Evolutionary conservation across 306 rosid species (phyloP), one percentile per base, ranked within the genome.

Genomic region (Prunus kanzakura): DNA sequence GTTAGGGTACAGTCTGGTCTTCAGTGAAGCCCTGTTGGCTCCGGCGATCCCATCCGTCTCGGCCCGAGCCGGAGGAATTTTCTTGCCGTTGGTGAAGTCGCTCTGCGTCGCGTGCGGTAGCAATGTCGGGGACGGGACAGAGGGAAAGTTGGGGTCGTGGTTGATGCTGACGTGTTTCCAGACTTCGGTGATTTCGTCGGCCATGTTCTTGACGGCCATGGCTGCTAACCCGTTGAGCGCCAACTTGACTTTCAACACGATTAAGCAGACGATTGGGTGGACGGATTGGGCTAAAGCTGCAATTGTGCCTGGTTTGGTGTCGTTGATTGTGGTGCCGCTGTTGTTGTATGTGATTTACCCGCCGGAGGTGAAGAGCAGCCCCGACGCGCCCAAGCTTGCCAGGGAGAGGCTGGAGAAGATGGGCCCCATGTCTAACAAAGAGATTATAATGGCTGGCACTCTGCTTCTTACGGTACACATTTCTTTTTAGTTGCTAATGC

Each of bases 31-130:
- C 0, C 47, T 96, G 23, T 77, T 95, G 63, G 98, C 98, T 0
- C 98, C 98, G 61, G 98, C 98, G 0, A 95, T 95, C 50, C 97
- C 98, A 1, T 95, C 98, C 0, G 98, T 95, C 63, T 95, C 98
- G 0, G 98, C 98, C 2, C 80, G 98, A 46, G 93, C 98, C 0
- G 98, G 98, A 3, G 98, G 97, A 13, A 95, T 92, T n/a, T 95
- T 95, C 78, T 83, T 95, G 22, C 98, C 98, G 0, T 41, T 95
- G 80, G 97, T 95, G 56, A 92, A 95, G 82, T 83, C 98, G 2
- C 85, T 95, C 2, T 95, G 98, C 66, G 96, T 88, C 6, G 97
- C 97, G 3, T 95, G 98, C 67, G 99, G 99, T 3, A 96, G 99
- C 79, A 96, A 96, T 76, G 92, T 1, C 10, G 99, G 98, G 38